phyloP scores from a whole-genome alignment of 2,329 filamentous ascomycete species.

The Canariomyces notabilis region DNA sequence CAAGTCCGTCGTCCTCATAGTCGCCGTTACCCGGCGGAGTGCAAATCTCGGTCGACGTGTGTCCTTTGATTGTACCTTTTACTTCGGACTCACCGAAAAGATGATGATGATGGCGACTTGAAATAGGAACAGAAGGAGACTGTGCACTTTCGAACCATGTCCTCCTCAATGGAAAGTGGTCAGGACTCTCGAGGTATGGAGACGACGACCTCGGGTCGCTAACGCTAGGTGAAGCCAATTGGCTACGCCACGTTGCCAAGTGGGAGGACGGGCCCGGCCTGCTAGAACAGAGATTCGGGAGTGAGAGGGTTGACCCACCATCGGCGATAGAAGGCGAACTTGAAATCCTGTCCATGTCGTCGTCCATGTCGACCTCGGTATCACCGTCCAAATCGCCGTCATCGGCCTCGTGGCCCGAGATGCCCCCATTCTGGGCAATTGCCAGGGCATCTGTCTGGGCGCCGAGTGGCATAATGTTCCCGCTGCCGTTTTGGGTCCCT shows the following conservation, averaged over 20 bases:
- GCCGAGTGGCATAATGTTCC: conserved; percentile 29
- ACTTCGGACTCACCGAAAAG: conserved; percentile 46
- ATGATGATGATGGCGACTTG: conserved; percentile 39
- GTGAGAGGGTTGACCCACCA: conserved; percentile 67
- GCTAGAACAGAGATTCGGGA: conserved; percentile 39
- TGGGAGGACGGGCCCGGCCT: conserved; percentile 40
- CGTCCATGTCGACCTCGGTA: conserved; percentile 69
- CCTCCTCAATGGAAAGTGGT: conserved; percentile 29
- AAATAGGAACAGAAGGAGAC: conserved; percentile 17
- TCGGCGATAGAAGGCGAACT: conserved; percentile 98
- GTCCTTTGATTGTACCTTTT: conserved; percentile 18
- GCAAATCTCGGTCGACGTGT: conserved; percentile 5
- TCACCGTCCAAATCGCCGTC: conserved; percentile 63
- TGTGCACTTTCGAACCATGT: conserved; percentile 27
- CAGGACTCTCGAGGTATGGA: conserved; percentile 38
- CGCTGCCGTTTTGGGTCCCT: conserved; percentile 13
- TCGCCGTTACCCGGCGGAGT: neutral
- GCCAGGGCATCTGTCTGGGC: conserved; percentile 55
- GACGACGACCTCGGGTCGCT: conserved; percentile 38
- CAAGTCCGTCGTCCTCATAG: neutral
- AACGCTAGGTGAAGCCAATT: conserved; percentile 29
- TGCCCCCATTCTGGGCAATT: conserved; percentile 57
- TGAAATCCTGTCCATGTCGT: conserved; percentile 98
- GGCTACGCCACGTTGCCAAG: conserved; percentile 28
- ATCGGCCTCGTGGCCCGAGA: conserved; percentile 41